Conservation (phyloP, 495 filamentous ascomycete species). For the Talaromyces stipitatus region DNA sequence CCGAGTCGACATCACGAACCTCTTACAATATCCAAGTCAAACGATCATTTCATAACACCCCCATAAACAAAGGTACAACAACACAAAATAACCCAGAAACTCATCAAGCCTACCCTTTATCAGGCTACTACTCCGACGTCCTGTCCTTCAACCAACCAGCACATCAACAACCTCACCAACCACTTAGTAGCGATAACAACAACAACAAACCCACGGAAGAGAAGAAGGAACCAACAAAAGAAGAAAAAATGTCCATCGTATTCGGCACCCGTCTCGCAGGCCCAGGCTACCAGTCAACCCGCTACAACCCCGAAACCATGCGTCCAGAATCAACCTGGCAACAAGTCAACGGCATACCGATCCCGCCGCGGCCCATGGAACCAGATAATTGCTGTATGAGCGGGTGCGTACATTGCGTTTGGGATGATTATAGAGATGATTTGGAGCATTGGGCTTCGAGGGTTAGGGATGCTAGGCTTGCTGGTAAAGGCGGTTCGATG, state of each 20-base stretch:
- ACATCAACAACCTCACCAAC: conserved; percentile 8
- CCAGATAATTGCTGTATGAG: conserved; percentile 99
- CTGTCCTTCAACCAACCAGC: conserved; percentile 24
- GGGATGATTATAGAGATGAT: conserved; percentile 85
- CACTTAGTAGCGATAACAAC: not conserved
- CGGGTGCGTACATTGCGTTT: conserved; percentile 95
- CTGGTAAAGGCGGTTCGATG: not conserved
- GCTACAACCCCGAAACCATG: conserved; percentile 46
- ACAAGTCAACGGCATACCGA: conserved; percentile 67
- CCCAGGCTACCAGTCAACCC: conserved; percentile 53
- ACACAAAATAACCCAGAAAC: not conserved
- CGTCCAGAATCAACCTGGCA: conserved; percentile 36
- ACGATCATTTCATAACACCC: not conserved
- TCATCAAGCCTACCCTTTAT: conserved; percentile 32
- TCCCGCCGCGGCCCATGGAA: conserved; percentile 78
- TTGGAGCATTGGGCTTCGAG: conserved; percentile 76
- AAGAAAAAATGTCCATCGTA: conserved; percentile 55
- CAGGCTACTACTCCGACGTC: conserved; percentile 34
- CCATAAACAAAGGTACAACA: not conserved
- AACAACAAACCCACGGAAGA: not conserved
- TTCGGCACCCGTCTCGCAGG: conserved; percentile 72
- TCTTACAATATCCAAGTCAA: no score
- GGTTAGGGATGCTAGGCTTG: conserved; percentile 46
- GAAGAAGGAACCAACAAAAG: conserved; percentile 9
- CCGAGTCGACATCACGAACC: not conserved